Evolutionary conservation across 805 yeast genomes (phyloP), one percentile per base, ranked within the genome.

Genomic region (Suhomyces pyralidae): DNA sequence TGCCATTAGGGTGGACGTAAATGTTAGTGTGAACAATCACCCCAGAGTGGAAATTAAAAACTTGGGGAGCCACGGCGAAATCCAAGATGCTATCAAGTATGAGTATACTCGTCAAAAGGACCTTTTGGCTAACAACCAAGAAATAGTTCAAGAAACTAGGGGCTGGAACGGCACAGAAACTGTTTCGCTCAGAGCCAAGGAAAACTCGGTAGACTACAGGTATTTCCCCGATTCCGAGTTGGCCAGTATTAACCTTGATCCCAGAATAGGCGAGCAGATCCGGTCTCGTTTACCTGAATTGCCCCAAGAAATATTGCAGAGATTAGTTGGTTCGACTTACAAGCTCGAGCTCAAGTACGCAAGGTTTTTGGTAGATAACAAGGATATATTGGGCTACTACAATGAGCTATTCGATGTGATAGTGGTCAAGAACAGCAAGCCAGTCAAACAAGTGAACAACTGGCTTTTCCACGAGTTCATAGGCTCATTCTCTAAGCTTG

Each of bases 181-280:
- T 0, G 74, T 79, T 45, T 77, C 80, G 48, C 70, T 87, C 48
- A 81, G 99, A 63, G 76, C 81, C 3, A 94, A 94, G 62, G 97
- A 93, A 65, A 81, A 81, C 40, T 81, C 89, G 0, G 79, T 88
- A 10, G 99, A 94, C 67, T 94, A 94, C 68, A 76, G 98, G 61
- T 94, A 91, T 64, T 86, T 93, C 79, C 97, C 98, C 0, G 99
- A 94, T 66, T 89, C 96, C 1, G 99, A 94, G 66, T 71, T 94
- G 28, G 91, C 94, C 0, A 67, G 70, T 1, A 69, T 92, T 3
- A 54, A 61, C 14, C 65, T 93, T 2, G 72, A 79, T 38, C 52
- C 69, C 1, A 63, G 64, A 0, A 77, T 85, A 4, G 61, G 79
- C 0, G 59, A 70, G 0, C 73, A 78, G 1, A 71, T 87, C 0